Base-by-base conservation (phyloP, 2,329 filamentous ascomycete species). In the Mycosphaerella arachidis region DNA sequence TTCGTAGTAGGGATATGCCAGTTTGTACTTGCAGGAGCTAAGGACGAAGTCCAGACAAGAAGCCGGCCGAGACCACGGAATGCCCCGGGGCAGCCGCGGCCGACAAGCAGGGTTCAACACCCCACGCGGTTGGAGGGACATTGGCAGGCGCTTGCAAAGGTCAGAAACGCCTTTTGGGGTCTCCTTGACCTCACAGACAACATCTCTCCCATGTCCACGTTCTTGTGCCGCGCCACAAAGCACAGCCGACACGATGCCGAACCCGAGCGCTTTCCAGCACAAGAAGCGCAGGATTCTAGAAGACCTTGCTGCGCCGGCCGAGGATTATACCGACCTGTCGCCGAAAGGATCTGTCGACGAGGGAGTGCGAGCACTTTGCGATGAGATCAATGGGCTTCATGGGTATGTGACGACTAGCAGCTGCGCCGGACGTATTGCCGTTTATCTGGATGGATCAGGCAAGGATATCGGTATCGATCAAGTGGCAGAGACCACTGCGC, bases 341-440 rank as follows among this genome's bases (percentile, higher is more conserved):
- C 92, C 93, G 2, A 97, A 97, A 77, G 93, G 92, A 16, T 89
- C 86, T 0, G 84, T 97, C 20, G 93, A 97, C 73, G 84, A 79
- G 52, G 88, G 86, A 0, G 92, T 97, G 66, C 83, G 87, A 51
- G 81, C 86, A 24, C 79, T 97, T 56, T 92, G 97, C 62, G 81
- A 82, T 54, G 85, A 89, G 66, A 88, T 97, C 72, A 97, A 97
- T 74, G 73, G 69, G 1, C 71, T 88, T 6, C 82, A 86, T 1
- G 91, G 90, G 1, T 83, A 92, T 45, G 91, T 95, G 35, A 97
- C 93, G 1, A 97, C 92, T 2, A 96, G 92, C 76, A 96, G 92
- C 74, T 97, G 93, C 73, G 90, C 91, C 1, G 93, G 93, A 0
- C 82, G 93, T 55, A 84, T 95, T 51, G 92, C 89, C 65, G 89